A percentile compares a stretch with the other conserved stretches of the same genome.
phyloP scores from a whole-genome alignment of 805 yeast genomes.

The Suhomyces kilbournensis region DNA sequence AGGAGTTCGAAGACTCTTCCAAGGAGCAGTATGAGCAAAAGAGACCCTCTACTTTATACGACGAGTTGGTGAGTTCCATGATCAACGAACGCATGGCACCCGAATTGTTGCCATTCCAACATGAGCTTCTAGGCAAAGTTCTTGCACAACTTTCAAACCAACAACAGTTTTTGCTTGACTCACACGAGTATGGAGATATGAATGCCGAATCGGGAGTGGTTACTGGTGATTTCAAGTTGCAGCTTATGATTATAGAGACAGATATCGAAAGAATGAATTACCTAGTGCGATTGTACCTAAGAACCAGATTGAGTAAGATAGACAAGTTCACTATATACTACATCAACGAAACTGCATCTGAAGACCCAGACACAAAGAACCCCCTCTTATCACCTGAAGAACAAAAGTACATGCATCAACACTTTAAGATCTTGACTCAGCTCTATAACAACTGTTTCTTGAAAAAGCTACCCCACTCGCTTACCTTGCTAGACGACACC shows the following conservation, averaged over 20 bases:
- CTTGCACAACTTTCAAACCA: conserved; percentile 61
- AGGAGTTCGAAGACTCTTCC: conserved; percentile 50
- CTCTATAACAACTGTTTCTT: conserved; percentile 69
- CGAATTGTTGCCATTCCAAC: conserved; percentile 75
- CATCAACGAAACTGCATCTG: conserved; percentile 29
- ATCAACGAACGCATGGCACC: conserved; percentile 83
- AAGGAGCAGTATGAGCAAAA: conserved; percentile 12
- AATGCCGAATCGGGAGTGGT: conserved; percentile 38
- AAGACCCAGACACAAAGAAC: conserved; percentile 6
- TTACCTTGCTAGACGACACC: conserved; percentile 75
- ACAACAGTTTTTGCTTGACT: conserved; percentile 70
- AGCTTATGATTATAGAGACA: conserved; percentile 81
- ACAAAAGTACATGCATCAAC: conserved; percentile 60
- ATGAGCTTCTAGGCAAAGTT: conserved; percentile 54
- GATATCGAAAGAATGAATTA: conserved; percentile 87
- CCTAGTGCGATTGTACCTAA: conserved; percentile 72
- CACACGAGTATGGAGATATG: conserved; percentile 67
- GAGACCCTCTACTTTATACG: conserved; percentile 26
- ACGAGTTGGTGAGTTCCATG: conserved; percentile 63
- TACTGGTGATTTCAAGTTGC: conserved; percentile 49
- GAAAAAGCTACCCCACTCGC: conserved; percentile 58
- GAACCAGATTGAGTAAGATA: conserved; percentile 73
- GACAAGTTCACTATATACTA: conserved; percentile 67
- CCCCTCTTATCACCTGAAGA: conserved; percentile 44
- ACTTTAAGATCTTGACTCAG: conserved; percentile 59